Evolutionary conservation across 495 filamentous ascomycete genomes (phyloP).

Genomic region (Xylaria nigripes): DNA sequence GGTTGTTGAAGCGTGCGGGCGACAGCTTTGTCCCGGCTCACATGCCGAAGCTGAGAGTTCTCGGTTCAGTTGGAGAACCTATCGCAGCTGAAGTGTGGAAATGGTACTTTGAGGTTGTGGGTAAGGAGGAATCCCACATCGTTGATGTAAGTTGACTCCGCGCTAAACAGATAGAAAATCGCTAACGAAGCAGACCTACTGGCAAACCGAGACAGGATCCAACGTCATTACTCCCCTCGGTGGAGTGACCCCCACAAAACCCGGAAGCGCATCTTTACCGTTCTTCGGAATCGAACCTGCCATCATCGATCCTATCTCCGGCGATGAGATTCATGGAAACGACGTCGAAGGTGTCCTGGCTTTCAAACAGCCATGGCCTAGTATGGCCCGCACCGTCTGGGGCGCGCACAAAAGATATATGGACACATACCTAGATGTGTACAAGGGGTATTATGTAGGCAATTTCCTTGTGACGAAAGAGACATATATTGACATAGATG

Average conservation of each 20-base stretch:
- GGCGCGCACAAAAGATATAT: conserved; percentile 96
- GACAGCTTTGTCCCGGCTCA: conserved; percentile 80
- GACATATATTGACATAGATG: conserved; percentile 21
- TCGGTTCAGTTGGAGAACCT: conserved; percentile 96
- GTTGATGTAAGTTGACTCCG: conserved; percentile 63
- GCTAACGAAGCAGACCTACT: conserved; percentile 70
- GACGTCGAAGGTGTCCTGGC: conserved; percentile 97
- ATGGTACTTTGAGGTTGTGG: conserved; percentile 97
- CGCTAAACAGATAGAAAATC: neutral
- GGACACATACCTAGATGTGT: conserved; percentile 97
- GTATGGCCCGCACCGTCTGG: conserved; percentile 98
- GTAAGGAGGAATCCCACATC: conserved; percentile 87
- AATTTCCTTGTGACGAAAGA: neutral
- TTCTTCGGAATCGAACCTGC: conserved; percentile 99
- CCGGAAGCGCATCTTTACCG: conserved; percentile 65
- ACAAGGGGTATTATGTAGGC: conserved; percentile 95
- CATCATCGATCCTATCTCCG: conserved; percentile 94
- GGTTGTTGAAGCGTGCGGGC: conserved; percentile 88
- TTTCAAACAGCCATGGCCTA: conserved; percentile 98
- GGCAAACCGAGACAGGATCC: conserved; percentile 99
- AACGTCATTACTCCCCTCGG: conserved; percentile 77
- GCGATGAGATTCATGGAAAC: conserved; percentile 89
- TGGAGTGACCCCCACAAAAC: conserved; percentile 71
- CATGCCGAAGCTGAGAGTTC: conserved; percentile 81
- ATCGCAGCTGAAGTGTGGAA: conserved; percentile 99